phyloP scores from a whole-genome alignment of 1,284 basidiomycete species.

The Grifola frondosa region DNA sequence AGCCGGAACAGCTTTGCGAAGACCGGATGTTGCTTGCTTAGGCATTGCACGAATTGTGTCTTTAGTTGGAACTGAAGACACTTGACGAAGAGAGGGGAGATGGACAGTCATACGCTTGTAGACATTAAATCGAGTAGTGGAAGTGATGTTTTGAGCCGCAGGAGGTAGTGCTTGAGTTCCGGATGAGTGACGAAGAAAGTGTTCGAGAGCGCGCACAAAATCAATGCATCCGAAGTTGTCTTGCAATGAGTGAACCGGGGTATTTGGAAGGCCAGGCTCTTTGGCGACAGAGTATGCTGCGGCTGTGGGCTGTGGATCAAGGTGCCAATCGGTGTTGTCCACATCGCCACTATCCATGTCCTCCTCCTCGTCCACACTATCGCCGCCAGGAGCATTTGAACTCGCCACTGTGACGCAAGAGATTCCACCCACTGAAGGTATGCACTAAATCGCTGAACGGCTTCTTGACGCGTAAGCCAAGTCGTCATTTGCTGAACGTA shows the following conservation, averaged over 20 bases:
- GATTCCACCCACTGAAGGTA: conserved; percentile 11
- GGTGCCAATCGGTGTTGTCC: no score
- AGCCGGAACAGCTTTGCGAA: background rate
- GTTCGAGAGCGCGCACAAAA: conserved; percentile 9
- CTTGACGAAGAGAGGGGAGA: conserved; percentile 6
- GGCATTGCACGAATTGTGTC: conserved; percentile 7
- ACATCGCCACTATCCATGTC: background rate
- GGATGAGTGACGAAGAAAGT: background rate
- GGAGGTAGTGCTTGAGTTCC: background rate
- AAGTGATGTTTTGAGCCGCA: background rate
- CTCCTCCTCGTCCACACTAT: no score
- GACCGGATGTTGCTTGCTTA: background rate
- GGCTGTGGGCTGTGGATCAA: no score
- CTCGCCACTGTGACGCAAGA: no score
- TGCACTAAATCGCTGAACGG: conserved; percentile 2
- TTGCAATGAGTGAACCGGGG: background rate
- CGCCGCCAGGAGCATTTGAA: background rate
- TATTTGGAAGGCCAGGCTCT: background rate
- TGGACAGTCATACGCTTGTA: conserved; percentile 5
- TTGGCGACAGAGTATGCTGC: conserved; percentile 10
- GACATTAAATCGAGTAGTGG: conserved; percentile 2
- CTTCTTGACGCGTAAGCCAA: conserved; percentile 22
- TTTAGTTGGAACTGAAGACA: background rate
- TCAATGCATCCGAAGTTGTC: conserved; percentile 8
- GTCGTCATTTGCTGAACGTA: conserved; percentile 24